These are phyloP conservation scores for Inga oerstediana DNA, from an alignment of 306 rosid species.

Conservation along the genomic window DNA sequence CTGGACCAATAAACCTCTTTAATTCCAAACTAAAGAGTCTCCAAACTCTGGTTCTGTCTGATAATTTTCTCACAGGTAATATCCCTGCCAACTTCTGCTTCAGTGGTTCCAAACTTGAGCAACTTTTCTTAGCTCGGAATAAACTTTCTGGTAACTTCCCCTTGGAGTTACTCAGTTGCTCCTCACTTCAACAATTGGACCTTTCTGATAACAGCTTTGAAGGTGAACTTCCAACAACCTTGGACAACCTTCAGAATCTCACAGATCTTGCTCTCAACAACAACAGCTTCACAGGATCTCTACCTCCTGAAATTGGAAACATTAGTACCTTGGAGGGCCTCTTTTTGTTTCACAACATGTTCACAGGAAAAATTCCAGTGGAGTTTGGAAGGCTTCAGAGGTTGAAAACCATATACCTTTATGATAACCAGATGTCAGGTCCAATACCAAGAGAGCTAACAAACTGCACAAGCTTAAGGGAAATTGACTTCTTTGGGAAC, in stretches of 20 bases:
- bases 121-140: constrained; percentile 74
- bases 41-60: constrained; percentile 64
- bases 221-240: constrained; percentile 70
- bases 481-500: constrained; percentile 88
- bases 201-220: constrained; percentile 74
- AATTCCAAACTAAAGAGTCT: constrained; percentile 52
- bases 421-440: constrained; percentile 91
- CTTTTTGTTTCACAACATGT: constrained; percentile 68
- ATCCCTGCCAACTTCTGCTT: constrained; percentile 74
- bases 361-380: constrained; percentile 68
- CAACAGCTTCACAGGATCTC: constrained; percentile 76
- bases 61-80: constrained; percentile 73
- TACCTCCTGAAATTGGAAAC: constrained; percentile 81
- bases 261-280: constrained; percentile 82
- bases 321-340: constrained; percentile 63
- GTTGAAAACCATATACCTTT: constrained; percentile 66
- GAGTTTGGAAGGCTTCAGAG: constrained; percentile 80
- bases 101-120: constrained; percentile 55
- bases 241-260: constrained; percentile 62
- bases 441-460: constrained; percentile 77
- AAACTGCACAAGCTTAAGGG: constrained; percentile 72
- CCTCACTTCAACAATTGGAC: constrained; percentile 81
- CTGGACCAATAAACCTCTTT: constrained; percentile 64
- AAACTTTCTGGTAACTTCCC: constrained; percentile 76
- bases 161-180: constrained; percentile 62